phyloP scores from a whole-genome alignment of 305 asterid species.

The Fraxinus greggii region DNA sequence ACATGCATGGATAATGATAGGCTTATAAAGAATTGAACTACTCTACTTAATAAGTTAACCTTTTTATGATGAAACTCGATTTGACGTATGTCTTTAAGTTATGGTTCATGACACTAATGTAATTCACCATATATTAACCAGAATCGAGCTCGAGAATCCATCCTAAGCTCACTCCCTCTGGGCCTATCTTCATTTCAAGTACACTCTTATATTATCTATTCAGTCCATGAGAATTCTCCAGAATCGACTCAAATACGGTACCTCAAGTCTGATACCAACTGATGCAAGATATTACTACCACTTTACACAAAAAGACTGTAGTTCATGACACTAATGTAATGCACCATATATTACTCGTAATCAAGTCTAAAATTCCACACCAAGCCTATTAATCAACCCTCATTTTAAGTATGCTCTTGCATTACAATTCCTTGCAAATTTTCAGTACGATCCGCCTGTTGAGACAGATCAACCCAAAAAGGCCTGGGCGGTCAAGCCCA shows the following conservation, averaged over 20 bases:
- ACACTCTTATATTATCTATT: not conserved
- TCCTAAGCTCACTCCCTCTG: not conserved
- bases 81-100: not conserved
- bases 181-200: not conserved
- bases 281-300: not conserved
- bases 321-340: not conserved
- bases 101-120: not conserved
- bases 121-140: not conserved
- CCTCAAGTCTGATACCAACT: too few species aligned
- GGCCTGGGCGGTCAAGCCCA: not conserved
- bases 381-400: not conserved
- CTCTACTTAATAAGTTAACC: not conserved
- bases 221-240: not conserved
- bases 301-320: not conserved
- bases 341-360: not conserved
- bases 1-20: not conserved
- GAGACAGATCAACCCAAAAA: not conserved
- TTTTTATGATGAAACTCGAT: too few species aligned
- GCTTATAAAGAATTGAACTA: not conserved
- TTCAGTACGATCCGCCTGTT: not conserved
- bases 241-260: not conserved
- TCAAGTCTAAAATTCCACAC: not conserved
- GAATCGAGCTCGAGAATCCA: not conserved
- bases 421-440: not conserved
- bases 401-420: not conserved